Conservation (phyloP, 2,329 filamentous ascomycete species). For the Fusarium sp. region DNA sequence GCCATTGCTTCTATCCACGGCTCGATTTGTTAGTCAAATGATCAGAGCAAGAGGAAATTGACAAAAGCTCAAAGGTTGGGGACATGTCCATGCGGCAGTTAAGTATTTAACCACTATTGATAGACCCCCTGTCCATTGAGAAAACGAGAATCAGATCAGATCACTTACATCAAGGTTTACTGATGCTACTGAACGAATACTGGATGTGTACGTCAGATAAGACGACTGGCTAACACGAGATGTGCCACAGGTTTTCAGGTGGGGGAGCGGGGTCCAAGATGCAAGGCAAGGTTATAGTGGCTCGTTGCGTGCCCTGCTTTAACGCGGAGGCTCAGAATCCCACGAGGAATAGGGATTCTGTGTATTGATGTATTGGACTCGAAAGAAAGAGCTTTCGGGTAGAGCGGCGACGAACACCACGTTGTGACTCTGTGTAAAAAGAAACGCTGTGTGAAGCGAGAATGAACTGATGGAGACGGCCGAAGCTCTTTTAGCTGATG, state of each 20-base stretch:
- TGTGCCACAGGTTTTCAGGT: slow-evolving; percentile 37
- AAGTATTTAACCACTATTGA: slow-evolving; percentile 30
- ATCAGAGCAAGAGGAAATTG: slow-evolving; percentile 5
- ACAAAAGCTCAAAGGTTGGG: slow-evolving; percentile 8
- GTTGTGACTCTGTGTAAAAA: not conserved
- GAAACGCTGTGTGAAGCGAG: not conserved
- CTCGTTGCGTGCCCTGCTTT: slow-evolving; percentile 31
- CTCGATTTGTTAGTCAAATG: slow-evolving; percentile 30
- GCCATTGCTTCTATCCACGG: slow-evolving; percentile 44
- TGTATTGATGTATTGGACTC: not conserved
- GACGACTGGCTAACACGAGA: slow-evolving; percentile 40
- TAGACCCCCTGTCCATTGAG: slow-evolving; percentile 26
- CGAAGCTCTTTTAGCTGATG: slow-evolving; percentile 23
- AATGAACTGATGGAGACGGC: not conserved
- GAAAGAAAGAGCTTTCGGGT: not conserved
- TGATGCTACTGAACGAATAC: slow-evolving; percentile 35
- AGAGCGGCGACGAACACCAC: not conserved
- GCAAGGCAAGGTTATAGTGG: slow-evolving; percentile 41
- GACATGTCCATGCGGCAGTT: slow-evolving; percentile 25
- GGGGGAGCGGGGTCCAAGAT: slow-evolving; percentile 41
- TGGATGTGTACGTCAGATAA: slow-evolving; percentile 45
- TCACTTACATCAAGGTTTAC: slow-evolving; percentile 42
- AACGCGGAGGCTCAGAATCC: slow-evolving; percentile 17
- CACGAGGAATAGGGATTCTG: slow-evolving; percentile 20
- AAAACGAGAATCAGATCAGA: slow-evolving; percentile 43